Evolutionary conservation across 768 basidiomycete species (phyloP).

Genomic region (Pleurotus djamor): DNA sequence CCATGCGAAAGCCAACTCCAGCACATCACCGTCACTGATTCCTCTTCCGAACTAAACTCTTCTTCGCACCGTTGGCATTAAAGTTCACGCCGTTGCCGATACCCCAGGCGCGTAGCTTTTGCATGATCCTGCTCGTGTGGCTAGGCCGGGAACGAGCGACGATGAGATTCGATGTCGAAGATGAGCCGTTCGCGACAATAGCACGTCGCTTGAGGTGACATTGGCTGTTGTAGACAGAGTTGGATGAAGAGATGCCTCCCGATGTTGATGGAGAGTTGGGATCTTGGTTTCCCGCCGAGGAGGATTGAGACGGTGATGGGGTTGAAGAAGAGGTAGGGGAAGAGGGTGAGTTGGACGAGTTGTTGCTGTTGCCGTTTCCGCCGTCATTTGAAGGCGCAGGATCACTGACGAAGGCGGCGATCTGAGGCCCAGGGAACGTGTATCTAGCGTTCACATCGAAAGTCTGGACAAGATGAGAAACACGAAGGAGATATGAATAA

Average conservation of each 20-base stretch:
- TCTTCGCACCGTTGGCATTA: background rate
- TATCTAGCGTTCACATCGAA: constrained; percentile 30
- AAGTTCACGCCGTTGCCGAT: background rate
- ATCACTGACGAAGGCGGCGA: constrained; percentile 25
- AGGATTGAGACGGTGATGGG: background rate
- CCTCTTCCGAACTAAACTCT: background rate
- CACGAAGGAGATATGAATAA: background rate
- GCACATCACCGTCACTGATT: background rate
- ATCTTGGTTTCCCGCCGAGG: background rate
- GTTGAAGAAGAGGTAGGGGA: background rate
- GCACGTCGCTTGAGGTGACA: background rate
- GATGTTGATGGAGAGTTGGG: background rate
- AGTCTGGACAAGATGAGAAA: constrained; percentile 15
- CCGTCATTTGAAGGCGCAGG: constrained; percentile 4
- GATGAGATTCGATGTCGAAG: background rate
- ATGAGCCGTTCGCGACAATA: background rate
- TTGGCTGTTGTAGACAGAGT: background rate
- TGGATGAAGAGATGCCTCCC: background rate
- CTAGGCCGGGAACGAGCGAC: background rate
- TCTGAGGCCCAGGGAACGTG: constrained; percentile 49
- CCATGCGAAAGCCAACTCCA: background rate
- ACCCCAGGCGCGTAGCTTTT: background rate
- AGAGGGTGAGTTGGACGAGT: background rate
- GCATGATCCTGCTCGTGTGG: background rate
- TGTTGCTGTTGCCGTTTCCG: background rate